Evolutionary conservation across 306 rosid genomes (phyloP).

Genomic region (Coriaria nepalensis): DNA sequence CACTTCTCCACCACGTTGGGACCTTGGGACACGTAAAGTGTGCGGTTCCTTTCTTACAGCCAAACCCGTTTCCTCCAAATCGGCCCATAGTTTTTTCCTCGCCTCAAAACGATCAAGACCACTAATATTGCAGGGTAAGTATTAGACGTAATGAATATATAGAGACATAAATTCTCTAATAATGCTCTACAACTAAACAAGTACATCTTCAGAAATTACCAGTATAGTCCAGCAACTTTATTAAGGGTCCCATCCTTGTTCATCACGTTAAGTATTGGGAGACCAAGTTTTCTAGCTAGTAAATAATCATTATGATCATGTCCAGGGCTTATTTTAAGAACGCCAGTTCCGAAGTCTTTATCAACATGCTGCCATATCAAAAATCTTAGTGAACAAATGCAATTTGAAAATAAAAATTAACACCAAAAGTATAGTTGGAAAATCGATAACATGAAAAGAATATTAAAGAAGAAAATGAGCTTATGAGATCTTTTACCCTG

Average conservation of each 20-base stretch:
- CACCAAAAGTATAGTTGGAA: too few relatives aligned
- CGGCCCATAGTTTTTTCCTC: slow-evolving; percentile 83
- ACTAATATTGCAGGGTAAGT: slow-evolving; percentile 26
- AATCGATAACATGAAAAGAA: background rate
- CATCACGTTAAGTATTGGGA: slow-evolving; percentile 93
- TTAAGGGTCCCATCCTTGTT: slow-evolving; percentile 95
- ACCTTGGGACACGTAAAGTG: slow-evolving; percentile 84
- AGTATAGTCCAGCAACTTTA: slow-evolving; percentile 72
- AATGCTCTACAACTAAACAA: too few relatives aligned
- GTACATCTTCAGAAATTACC: slow-evolving; percentile 28
- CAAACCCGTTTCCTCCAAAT: slow-evolving; percentile 80
- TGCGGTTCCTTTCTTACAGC: slow-evolving; percentile 84
- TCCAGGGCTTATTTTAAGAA: slow-evolving; percentile 93
- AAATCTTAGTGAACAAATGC: too few relatives aligned
- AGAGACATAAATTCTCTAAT: slow-evolving; percentile 2
- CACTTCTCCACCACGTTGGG: slow-evolving; percentile 99
- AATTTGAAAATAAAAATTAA: too few relatives aligned
- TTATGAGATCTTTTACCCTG: slow-evolving; percentile 33
- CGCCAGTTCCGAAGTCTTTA: slow-evolving; percentile 90
- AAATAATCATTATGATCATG: slow-evolving; percentile 93
- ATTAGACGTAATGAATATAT: slow-evolving; percentile 16
- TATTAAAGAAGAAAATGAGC: background rate
- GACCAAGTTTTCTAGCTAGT: slow-evolving; percentile 92
- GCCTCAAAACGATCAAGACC: slow-evolving; percentile 98
- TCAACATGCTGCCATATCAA: slow-evolving; percentile 56